Percentiles rank a stretch among this genome's conserved stretches.
Evolutionary conservation across 495 filamentous ascomycete species (phyloP).

Genomic region (Penicillium riverlandense): DNA sequence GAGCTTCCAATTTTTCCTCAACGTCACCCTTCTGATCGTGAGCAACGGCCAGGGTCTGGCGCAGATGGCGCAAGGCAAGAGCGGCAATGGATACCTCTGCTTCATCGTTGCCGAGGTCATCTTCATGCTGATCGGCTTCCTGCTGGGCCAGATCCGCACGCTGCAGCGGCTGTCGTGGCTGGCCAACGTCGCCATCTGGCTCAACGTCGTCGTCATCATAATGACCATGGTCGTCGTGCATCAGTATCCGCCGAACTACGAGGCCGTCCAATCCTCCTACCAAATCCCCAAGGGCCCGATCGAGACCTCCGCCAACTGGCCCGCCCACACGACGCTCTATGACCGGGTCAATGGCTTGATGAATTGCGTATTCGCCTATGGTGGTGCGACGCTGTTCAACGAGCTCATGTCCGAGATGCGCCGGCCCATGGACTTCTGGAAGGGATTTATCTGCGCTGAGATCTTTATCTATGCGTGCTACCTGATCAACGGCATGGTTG

Average conservation of each 20-base stretch:
- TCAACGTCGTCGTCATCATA: slow-evolving; percentile 46
- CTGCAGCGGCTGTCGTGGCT: slow-evolving; percentile 48
- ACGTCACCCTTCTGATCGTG: slow-evolving; percentile 46
- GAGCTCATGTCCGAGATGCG: slow-evolving; percentile 63
- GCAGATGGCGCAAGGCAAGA: slow-evolving; percentile 34
- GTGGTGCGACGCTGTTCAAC: slow-evolving; percentile 52
- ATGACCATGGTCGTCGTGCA: slow-evolving; percentile 45
- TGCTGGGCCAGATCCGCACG: slow-evolving; percentile 37
- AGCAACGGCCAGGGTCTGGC: slow-evolving; percentile 47
- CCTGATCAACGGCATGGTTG: slow-evolving; percentile 48
- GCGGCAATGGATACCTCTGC: slow-evolving; percentile 14
- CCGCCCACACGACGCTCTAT: slow-evolving; percentile 13
- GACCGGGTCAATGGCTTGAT: slow-evolving; percentile 49
- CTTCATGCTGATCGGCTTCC: slow-evolving; percentile 26
- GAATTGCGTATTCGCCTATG: slow-evolving; percentile 53
- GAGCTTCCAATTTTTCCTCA: slow-evolving; percentile 45
- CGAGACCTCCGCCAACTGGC: slow-evolving; percentile 16
- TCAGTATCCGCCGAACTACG: slow-evolving; percentile 41
- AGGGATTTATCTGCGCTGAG: slow-evolving; percentile 46
- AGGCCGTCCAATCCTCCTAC: slow-evolving; percentile 13
- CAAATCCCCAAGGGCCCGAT: slow-evolving; percentile 14
- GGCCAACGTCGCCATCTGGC: slow-evolving; percentile 47
- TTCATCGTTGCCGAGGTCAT: slow-evolving; percentile 26
- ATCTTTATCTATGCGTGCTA: slow-evolving; percentile 46
- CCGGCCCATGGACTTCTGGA: slow-evolving; percentile 55